phyloP scores from a whole-genome alignment of 768 basidiomycete genomes.

The Collybiopsis confluens region DNA sequence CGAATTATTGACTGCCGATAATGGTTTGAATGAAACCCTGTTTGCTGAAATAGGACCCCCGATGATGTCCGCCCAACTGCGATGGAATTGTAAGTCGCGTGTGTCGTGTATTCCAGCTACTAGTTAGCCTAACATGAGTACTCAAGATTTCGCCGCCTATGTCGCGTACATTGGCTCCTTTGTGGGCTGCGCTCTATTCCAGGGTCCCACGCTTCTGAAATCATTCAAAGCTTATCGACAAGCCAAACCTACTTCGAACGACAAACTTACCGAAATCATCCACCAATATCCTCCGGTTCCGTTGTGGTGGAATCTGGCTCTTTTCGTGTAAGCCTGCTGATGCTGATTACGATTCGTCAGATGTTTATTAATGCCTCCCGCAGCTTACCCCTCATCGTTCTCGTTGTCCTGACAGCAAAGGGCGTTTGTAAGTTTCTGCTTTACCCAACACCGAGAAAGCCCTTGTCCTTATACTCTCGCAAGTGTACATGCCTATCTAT shows the following conservation, averaged over 20 bases:
- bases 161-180: slow-evolving; percentile 20
- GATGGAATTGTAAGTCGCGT: slow-evolving; percentile 16
- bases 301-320: slow-evolving; percentile 19
- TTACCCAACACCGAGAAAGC: background rate
- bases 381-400: slow-evolving; percentile 15
- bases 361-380: background rate
- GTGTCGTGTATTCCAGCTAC: background rate
- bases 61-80: slow-evolving; percentile 21
- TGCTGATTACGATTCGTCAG: background rate
- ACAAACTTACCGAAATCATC: slow-evolving; percentile 21
- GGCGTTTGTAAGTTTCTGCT: slow-evolving; percentile 9
- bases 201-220: slow-evolving; percentile 17
- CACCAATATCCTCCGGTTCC: slow-evolving; percentile 19
- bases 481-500: slow-evolving; percentile 19
- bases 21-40: slow-evolving; percentile 15
- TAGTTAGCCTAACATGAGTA: background rate
- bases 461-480: background rate
- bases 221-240: slow-evolving; percentile 8
- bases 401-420: slow-evolving; percentile 17
- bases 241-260: slow-evolving; percentile 12
- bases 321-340: slow-evolving; percentile 13
- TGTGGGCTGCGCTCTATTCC: slow-evolving; percentile 18
- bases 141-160: slow-evolving; percentile 13
- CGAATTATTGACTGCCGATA: slow-evolving; percentile 15
- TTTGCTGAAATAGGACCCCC: slow-evolving; percentile 16